phyloP scores from a whole-genome alignment of 805 yeast species.

The Hyphopichia homilentoma region DNA sequence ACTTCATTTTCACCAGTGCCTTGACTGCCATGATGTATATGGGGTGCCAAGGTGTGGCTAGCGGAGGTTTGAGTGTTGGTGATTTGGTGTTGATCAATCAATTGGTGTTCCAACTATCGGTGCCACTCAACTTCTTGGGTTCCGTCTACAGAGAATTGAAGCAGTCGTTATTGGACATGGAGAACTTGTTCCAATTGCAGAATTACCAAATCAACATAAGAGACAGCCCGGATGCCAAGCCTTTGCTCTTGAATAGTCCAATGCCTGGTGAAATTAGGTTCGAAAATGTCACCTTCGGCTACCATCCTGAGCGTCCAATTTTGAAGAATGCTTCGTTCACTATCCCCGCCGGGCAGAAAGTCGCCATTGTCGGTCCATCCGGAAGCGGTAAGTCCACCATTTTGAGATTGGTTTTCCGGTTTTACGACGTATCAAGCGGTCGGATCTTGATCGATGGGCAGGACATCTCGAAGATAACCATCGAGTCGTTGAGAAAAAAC shows the following conservation, averaged over 20 bases:
- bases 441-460: constrained; percentile 83
- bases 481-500: constrained; percentile 67
- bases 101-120: constrained; percentile 91
- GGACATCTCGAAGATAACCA: constrained; percentile 69
- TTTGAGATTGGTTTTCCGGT: constrained; percentile 77
- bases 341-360: constrained; percentile 86
- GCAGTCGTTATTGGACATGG: constrained; percentile 94
- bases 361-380: constrained; percentile 94
- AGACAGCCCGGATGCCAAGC: constrained; percentile 61
- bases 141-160: constrained; percentile 93
- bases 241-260: constrained; percentile 43
- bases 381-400: constrained; percentile 96
- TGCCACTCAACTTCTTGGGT: constrained; percentile 91
- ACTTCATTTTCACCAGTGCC: constrained; percentile 78
- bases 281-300: constrained; percentile 91
- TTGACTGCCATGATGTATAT: constrained; percentile 96
- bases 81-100: constrained; percentile 94
- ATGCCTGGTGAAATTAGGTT: constrained; percentile 75
- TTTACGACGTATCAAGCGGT: constrained; percentile 80
- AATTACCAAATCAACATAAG: constrained; percentile 64
- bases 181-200: constrained; percentile 82
- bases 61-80: constrained; percentile 83
- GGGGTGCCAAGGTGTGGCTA: constrained; percentile 92
- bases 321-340: constrained; percentile 74
- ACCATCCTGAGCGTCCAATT: constrained; percentile 85